Conservation (phyloP, 179 eudicot genomes). For the Patellifolia procumbens region DNA sequence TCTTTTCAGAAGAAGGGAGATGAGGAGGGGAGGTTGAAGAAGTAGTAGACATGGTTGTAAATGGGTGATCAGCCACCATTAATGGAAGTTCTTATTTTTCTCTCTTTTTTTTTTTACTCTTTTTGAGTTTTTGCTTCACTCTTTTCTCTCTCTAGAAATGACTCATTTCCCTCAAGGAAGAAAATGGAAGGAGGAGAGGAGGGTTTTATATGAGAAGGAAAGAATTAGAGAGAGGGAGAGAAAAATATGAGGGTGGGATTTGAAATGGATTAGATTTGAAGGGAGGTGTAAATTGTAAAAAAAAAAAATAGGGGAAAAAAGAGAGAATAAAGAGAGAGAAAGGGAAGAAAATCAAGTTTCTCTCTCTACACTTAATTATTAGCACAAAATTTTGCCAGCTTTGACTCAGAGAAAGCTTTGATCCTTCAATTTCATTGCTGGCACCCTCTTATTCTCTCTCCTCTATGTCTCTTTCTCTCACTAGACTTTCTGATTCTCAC, state of each 20-base stretch:
- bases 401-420: conserved; percentile 73
- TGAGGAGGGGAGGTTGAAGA: conserved; percentile 25
- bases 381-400: conserved; percentile 55
- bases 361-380: conserved; percentile 7
- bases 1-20: conserved; percentile 14
- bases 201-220: conserved; percentile 17
- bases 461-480: conserved; percentile 11
- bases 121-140: no score
- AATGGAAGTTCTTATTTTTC: background rate
- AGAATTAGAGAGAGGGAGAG: conserved; percentile 2
- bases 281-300: background rate
- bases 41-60: conserved; percentile 58
- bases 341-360: background rate
- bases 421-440: conserved; percentile 88
- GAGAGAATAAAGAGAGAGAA: background rate
- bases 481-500: conserved; percentile 9
- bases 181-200: conserved; percentile 29
- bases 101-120: no score
- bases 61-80: conserved; percentile 43
- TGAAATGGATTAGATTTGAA: conserved; percentile 12
- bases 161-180: conserved; percentile 25
- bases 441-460: conserved; percentile 45
- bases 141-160: conserved; percentile 26
- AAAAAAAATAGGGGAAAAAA: background rate
- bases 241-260: background rate